Percentiles rank a stretch among this genome's conserved stretches.
Conservation (phyloP, 495 filamentous ascomycete species). For the Tuber brumale region DNA sequence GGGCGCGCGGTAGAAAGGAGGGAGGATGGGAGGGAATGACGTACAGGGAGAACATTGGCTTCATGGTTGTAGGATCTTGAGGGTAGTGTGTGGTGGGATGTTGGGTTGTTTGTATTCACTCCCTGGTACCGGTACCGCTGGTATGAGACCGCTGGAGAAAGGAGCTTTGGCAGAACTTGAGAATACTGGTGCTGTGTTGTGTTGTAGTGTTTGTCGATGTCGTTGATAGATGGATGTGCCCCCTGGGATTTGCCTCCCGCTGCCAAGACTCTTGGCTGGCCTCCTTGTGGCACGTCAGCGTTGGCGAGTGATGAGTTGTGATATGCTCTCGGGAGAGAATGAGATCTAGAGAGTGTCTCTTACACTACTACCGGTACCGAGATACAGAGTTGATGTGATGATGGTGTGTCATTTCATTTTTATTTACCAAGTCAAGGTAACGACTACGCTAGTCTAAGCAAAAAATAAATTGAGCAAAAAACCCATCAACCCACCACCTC, state of each 20-base stretch:
- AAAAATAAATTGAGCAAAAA: not conserved
- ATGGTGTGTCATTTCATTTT: not conserved
- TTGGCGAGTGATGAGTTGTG: not conserved
- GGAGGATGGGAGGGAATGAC: too few species aligned
- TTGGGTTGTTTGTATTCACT: not conserved
- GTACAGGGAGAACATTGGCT: constrained; percentile 41
- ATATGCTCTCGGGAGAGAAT: not conserved
- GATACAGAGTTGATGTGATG: not conserved
- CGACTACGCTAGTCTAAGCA: not conserved
- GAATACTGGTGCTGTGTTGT: not conserved
- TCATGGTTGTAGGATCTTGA: constrained; percentile 20
- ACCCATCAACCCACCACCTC: not conserved
- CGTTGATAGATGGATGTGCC: not conserved
- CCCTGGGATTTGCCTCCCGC: not conserved
- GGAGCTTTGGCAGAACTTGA: not conserved
- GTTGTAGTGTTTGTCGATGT: not conserved
- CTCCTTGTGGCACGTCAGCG: not conserved
- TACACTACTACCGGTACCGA: not conserved
- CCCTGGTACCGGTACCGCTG: not conserved
- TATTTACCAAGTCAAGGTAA: not conserved
- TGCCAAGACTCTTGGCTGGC: not conserved
- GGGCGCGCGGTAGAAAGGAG: not conserved
- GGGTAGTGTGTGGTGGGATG: not conserved
- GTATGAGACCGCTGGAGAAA: not conserved
- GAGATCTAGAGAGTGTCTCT: not conserved